Conservation (phyloP, 148 eudicot genomes). For the Amaranthus palmeri region DNA sequence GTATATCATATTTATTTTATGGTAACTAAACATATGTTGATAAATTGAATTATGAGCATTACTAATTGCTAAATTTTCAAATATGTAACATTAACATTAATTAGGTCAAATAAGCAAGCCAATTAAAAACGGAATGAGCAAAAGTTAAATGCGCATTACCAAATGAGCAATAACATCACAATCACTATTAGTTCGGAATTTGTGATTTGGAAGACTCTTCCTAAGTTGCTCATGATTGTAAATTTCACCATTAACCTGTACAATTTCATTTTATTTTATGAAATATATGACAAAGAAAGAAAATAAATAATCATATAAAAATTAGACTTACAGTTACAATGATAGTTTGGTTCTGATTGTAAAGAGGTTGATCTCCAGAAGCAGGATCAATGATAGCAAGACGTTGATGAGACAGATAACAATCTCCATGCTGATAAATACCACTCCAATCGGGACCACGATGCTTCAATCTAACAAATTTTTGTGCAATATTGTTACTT, state of each 20-base stretch:
- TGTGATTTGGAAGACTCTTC: constrained; percentile 47
- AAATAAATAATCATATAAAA: not conserved
- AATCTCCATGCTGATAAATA: constrained; percentile 64
- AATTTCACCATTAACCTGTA: constrained; percentile 83
- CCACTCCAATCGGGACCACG: constrained; percentile 98
- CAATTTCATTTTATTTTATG: not conserved
- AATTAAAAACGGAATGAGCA: too few relatives aligned
- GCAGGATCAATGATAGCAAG: constrained; percentile 87
- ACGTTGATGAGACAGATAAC: constrained; percentile 72
- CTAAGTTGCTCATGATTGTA: constrained; percentile 82
- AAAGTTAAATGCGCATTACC: constrained; percentile 31
- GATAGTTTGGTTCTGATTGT: constrained; percentile 48
- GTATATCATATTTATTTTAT: too few relatives aligned
- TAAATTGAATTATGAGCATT: too few relatives aligned
- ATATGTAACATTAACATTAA: too few relatives aligned
- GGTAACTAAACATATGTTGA: too few relatives aligned
- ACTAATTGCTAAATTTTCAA: too few relatives aligned
- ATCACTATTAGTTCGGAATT: constrained; percentile 78
- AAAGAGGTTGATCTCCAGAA: constrained; percentile 94
- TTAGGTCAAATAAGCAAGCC: too few relatives aligned
- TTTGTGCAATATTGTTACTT: not conserved
- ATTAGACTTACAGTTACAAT: constrained; percentile 55
- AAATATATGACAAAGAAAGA: too few relatives aligned
- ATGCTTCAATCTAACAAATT: constrained; percentile 56
- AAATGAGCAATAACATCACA: constrained; percentile 95